Evolutionary conservation across 306 rosid species (phyloP), one percentile per base, ranked within the genome.

Genomic region (Inga oerstediana): DNA sequence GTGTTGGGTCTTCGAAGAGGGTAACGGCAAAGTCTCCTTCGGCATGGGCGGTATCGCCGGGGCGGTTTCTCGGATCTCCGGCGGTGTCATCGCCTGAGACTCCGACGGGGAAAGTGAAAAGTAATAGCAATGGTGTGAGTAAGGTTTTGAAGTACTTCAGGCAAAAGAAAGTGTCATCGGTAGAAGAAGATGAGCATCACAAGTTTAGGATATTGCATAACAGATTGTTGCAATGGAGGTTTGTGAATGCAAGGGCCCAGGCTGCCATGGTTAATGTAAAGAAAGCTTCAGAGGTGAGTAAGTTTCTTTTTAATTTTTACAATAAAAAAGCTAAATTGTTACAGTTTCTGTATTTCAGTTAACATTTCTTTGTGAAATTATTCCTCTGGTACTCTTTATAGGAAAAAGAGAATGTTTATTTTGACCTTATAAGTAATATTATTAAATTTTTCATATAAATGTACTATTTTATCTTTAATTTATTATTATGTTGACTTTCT

Each of bases 31-130:
- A 65, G 5, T 80, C 87, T 24, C 90, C 94, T 2, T 93, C 98
- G 0, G 97, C 98, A 0, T 95, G 98, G 98, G 98, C 98, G 0
- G 79, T 95, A 52, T 95, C 98, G 0, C 97, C 98, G 0, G 98
- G 91, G 19, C 62, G 90, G 77, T 79, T 86, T 43, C 72, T 88
- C 9, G 79, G 90, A 4, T 79, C 70, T 51, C 80, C 88, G 20
- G 24, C 46, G 5, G 82, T 9, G 64, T 20, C 64, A 24, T 59
- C 77, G n/a, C 54, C 77, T 0, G 80, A 82, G 35, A 2, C 74
- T 6, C 81, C 64, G 27, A 7, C 61, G 0, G 35, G 13, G 20
- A 79, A 88, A 83, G 17, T 45, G 24, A 19, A 16, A 1, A 39
- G 88, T 16, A 46, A 56, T 0, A 34, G 73, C 4, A 22, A 77